Evolutionary conservation across 306 rosid species (phyloP).

Genomic region (Acacia crassicarpa): DNA sequence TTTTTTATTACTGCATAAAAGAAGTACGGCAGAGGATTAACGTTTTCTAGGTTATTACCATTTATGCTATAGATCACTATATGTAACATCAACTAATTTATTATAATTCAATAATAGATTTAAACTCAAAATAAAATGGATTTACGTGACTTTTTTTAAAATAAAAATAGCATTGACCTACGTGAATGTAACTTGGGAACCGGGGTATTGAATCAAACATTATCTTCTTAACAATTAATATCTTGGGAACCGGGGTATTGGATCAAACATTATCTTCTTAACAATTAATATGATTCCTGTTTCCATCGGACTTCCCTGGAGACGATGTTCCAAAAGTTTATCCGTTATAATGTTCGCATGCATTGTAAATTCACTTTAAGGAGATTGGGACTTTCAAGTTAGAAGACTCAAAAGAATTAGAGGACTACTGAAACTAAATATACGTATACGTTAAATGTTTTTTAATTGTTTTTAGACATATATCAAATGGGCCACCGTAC

Average conservation of each 20-base stretch:
- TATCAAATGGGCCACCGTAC: background rate
- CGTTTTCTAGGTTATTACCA: background rate
- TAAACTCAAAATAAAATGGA: too few relatives aligned
- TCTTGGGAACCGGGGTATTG: background rate
- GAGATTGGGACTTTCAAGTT: background rate
- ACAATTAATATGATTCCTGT: background rate
- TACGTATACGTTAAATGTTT: background rate
- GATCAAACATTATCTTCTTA: background rate
- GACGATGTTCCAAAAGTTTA: background rate
- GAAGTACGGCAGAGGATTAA: background rate
- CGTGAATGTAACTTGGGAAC: background rate
- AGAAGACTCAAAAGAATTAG: background rate
- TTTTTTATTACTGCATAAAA: background rate
- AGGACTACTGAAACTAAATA: background rate
- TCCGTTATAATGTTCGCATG: background rate
- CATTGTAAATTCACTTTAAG: background rate
- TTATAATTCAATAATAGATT: too few relatives aligned
- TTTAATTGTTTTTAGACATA: background rate
- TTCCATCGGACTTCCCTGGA: background rate
- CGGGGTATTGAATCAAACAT: background rate
- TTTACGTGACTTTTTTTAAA: background rate
- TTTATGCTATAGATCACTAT: slow-evolving; percentile 22
- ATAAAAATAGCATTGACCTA: background rate
- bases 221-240: background rate
- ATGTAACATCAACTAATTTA: background rate